phyloP scores from a whole-genome alignment of 495 filamentous ascomycete genomes.

The Lasiosphaeria ovina region DNA sequence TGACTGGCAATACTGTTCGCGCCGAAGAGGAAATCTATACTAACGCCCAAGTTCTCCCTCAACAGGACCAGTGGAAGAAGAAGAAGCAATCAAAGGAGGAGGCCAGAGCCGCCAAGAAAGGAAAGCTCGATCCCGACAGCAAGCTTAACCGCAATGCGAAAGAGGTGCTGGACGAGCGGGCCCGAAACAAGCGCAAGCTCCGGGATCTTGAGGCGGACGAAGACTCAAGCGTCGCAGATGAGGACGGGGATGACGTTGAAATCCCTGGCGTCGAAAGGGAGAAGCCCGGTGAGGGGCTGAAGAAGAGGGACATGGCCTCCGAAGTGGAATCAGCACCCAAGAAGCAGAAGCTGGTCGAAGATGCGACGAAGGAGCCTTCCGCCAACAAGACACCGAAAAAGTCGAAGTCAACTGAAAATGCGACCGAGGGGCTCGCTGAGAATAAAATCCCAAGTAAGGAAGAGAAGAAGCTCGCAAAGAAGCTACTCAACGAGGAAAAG shows the following conservation, averaged over 20 bases:
- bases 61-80: slow-evolving; percentile 78
- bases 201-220: slow-evolving; percentile 31
- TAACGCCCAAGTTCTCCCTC: slow-evolving; percentile 17
- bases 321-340: slow-evolving; percentile 42
- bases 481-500: slow-evolving; percentile 28
- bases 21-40: slow-evolving; percentile 3
- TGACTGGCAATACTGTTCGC: background rate
- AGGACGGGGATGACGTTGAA: slow-evolving; percentile 37
- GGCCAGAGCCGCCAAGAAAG: slow-evolving; percentile 69
- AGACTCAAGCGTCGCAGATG: slow-evolving; percentile 28
- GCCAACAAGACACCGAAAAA: slow-evolving; percentile 3
- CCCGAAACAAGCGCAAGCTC: slow-evolving; percentile 63
- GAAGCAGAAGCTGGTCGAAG: slow-evolving; percentile 29
- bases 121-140: slow-evolving; percentile 83
- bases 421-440: background rate
- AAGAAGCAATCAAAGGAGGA: slow-evolving; percentile 87
- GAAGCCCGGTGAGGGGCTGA: slow-evolving; percentile 53
- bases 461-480: slow-evolving; percentile 28
- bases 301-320: slow-evolving; percentile 35
- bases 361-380: background rate
- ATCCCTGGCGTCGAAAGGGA: slow-evolving; percentile 49
- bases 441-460: slow-evolving; percentile 17
- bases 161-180: slow-evolving; percentile 80
- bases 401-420: background rate
- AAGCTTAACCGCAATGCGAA: slow-evolving; percentile 68